Evolutionary conservation across 768 basidiomycete genomes (phyloP).

Genomic region (Gymnopilus dilepis): DNA sequence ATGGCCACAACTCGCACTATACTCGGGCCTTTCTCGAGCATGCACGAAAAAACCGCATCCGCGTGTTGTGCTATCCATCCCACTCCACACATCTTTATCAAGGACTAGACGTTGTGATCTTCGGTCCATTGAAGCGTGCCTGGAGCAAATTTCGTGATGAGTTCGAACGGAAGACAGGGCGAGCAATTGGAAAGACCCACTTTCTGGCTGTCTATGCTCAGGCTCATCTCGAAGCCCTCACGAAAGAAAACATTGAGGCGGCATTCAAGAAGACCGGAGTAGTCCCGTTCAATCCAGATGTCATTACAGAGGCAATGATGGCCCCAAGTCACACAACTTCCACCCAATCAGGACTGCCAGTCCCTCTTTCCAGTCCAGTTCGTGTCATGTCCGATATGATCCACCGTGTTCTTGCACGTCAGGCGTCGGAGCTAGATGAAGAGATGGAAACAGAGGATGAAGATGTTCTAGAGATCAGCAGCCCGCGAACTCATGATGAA

Average conservation of each 20-base stretch:
- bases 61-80: slow-evolving; percentile 49
- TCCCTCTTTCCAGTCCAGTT: too few species aligned
- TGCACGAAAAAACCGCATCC: slow-evolving; percentile 40
- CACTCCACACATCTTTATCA: slow-evolving; percentile 51
- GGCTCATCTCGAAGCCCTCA: slow-evolving; percentile 38
- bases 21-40: slow-evolving; percentile 42
- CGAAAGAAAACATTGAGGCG: slow-evolving; percentile 35
- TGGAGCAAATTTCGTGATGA: slow-evolving; percentile 23
- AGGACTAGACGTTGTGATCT: slow-evolving; percentile 45
- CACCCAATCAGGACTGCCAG: background rate
- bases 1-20: slow-evolving; percentile 49
- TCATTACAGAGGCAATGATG: slow-evolving; percentile 39
- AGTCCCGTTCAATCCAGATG: slow-evolving; percentile 34
- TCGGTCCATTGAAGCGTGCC: slow-evolving; percentile 32
- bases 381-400: too few species aligned
- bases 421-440: slow-evolving; percentile 2
- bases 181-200: slow-evolving; percentile 37
- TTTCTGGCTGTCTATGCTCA: slow-evolving; percentile 40
- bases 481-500: background rate
- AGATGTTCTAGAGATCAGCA: background rate
- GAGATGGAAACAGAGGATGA: slow-evolving; percentile 1
- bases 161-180: slow-evolving; percentile 17
- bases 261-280: slow-evolving; percentile 32
- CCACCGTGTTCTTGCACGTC: too few species aligned
- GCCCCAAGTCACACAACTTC: slow-evolving; percentile 16